Evolutionary conservation across 345 rosid genomes (phyloP), one percentile per base, ranked within the genome.

Genomic region (Turnera subulata): DNA sequence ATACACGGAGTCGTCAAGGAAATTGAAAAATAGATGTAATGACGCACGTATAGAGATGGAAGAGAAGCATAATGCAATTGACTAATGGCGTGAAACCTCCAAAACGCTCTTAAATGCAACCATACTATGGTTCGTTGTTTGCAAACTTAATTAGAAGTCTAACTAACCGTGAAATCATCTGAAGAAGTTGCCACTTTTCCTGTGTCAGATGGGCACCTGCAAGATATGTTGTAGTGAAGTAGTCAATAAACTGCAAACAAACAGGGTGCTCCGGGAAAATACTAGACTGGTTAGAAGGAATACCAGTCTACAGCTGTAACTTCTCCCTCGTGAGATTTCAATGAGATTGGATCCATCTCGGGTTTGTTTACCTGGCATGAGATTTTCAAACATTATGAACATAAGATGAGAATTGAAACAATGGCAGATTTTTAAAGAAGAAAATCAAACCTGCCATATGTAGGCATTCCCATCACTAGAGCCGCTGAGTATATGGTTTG

Each of bases 241-340:
- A 22, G 35, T 47, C 24, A 53, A 54, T 37, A 16, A 44, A n/a
- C n/a, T n/a, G n/a, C n/a, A n/a, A n/a, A n/a, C n/a, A n/a, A n/a
- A n/a, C n/a, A n/a, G n/a, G n/a, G n/a, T n/a, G n/a, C n/a, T n/a
- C n/a, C n/a, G n/a, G n/a, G n/a, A n/a, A n/a, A n/a, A n/a, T n/a
- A n/a, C n/a, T n/a, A n/a, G n/a, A n/a, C n/a, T 25, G 53, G 15
- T 15, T 4, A 33, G 22, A 26, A 66, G 23, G 32, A 56, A 39
- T 89, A 93, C 99, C 99, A 93, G 62, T 86, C 88, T 44, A 89
- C 96, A 44, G 95, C 88, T 2, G 92, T 81, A 53, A 93, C 99
- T 81, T 93, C 99, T 43, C 81, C 85, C 56, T 78, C 81, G 11
- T 89, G 94, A 50, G 80, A 76, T 72, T 65, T 77, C 75, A 89